phyloP scores from a whole-genome alignment of 345 rosid genomes.

The thale cress (Arabidopsis thaliana) region TAIR10.1 NC_003071.7:10562501-10563000 shows the following conservation, averaged over 20 bases:
- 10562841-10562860: conserved; percentile 78
- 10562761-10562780: conserved; percentile 39
- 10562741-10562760: conserved; percentile 43
- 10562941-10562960: neutral
- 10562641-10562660: neutral
- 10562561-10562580: too few relatives aligned
- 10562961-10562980: neutral
- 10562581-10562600: too few relatives aligned
- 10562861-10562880: conserved; percentile 86
- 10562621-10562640: conserved; percentile 4
- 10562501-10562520: too few relatives aligned
- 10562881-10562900: conserved; percentile 92
- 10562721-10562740: conserved; percentile 25
- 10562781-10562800: conserved; percentile 45
- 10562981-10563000: conserved; percentile 26
- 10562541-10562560: too few relatives aligned
- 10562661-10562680: neutral
- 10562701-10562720: neutral
- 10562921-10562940: conserved; percentile 55
- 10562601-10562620: neutral
- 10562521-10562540: too few relatives aligned
- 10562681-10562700: neutral
- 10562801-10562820: conserved; percentile 25
- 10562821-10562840: conserved; percentile 80
- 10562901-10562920: conserved; percentile 91